Base-by-base conservation (phyloP, 495 filamentous ascomycete species). In the Xylaria grammica region DNA sequence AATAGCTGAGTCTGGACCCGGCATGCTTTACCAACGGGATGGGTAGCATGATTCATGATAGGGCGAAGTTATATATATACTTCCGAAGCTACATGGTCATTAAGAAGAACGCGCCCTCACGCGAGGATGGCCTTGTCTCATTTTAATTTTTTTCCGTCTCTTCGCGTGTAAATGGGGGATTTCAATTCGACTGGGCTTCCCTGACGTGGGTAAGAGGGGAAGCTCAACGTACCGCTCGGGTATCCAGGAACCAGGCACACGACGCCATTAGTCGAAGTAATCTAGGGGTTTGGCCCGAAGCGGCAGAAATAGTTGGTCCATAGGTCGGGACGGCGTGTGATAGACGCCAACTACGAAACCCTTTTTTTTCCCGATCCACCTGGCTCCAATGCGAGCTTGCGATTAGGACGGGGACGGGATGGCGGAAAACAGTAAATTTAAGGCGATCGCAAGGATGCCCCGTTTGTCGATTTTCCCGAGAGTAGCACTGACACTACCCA, bases 171-270 rank as follows among this genome's bases (percentile, higher is more conserved):
- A 48, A 17, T 10, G 22, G n/a, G 26, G 26, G 17, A 5, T 57
- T 15, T 7, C n/a, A 17, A 3, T 7, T 45, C 17, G 36, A 38
- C 38, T 8, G 38, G 54, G 54, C 17, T 42, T 15, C 38, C 38
- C 54, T 45, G 38, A 19, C 17, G 22, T 45, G 24, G 54, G 45
- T 19, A 24, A 36, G 38, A 57, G 22, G 38, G 38, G 54, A n/a
- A 48, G 36, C 24, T 48, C n/a, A 15, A 30, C 54, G 54, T 44
- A 36, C 29, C 38, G 22, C 38, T 45, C 17, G 8, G 38, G 26
- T 38, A 57, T 56, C 54, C 54, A 45, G 24, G 38, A 42, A 57
- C 54, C 30, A 22, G 54, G 38, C 54, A 13, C 34, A 53, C 30
- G 30, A 3, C 24, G 45, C 22, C 22, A 22, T 30, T 36, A 22